Conservation (phyloP, 305 asterid genomes). For the Solanum aculeatissimum region DNA sequence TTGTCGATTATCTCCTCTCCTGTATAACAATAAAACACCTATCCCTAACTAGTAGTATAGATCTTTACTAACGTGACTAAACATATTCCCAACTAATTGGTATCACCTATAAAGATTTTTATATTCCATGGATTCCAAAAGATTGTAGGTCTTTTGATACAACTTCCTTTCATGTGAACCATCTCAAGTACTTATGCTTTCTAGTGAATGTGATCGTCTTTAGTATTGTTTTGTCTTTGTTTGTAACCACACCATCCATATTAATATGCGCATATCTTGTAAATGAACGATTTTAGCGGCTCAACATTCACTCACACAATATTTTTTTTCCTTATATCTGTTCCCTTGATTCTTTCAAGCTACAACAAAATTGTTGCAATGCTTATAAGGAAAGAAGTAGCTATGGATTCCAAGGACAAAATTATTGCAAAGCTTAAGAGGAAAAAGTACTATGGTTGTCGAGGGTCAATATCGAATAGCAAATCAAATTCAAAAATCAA, state of each 20-base stretch:
- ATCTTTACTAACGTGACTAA: background rate
- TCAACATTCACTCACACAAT: background rate
- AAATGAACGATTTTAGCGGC: background rate
- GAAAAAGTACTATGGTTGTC: too few species aligned
- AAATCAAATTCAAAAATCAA: background rate
- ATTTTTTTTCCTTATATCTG: background rate
- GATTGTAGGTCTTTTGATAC: background rate
- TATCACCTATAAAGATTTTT: background rate
- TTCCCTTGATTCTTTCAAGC: background rate
- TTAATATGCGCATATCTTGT: background rate
- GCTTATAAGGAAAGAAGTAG: too few species aligned
- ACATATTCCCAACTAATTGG: background rate
- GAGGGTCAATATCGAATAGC: background rate
- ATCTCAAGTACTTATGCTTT: background rate
- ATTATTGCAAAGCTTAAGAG: too few species aligned
- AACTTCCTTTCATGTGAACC: background rate
- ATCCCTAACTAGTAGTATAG: background rate
- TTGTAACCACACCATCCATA: background rate
- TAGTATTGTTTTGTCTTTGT: background rate
- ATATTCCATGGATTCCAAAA: background rate
- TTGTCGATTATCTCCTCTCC: background rate
- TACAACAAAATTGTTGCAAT: background rate
- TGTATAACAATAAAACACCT: background rate
- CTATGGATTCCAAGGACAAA: too few species aligned
- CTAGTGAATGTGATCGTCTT: background rate